A percentile compares a stretch with the other conserved stretches of the same genome.
phyloP scores from a whole-genome alignment of 352 stramenopile species.

The Aphanomyces invadans region DNA sequence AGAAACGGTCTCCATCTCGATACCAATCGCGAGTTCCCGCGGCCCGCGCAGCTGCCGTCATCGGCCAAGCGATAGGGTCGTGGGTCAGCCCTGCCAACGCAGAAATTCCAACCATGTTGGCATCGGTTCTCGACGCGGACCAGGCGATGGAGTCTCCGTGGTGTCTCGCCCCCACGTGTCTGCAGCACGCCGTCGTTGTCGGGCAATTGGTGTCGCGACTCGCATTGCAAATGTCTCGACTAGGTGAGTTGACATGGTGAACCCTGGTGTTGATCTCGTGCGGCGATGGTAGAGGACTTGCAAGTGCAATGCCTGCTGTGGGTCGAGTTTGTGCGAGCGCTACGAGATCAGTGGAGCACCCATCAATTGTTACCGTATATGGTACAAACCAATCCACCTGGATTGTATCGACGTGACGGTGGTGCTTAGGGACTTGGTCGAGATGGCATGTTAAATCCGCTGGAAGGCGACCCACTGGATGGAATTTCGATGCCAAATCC shows the following conservation, averaged over 20 bases:
- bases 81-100: neutral
- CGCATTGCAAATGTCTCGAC: conserved; percentile 52
- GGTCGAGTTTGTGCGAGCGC: conserved; percentile 74
- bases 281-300: conserved; percentile 45
- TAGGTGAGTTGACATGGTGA: conserved; percentile 48
- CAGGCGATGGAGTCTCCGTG: neutral
- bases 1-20: conserved; percentile 8
- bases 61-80: conserved; percentile 60
- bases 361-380: conserved; percentile 62
- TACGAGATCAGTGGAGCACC: conserved; percentile 62
- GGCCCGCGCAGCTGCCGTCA: conserved; percentile 57
- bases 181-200: conserved; percentile 44
- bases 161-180: neutral
- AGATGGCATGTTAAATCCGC: conserved; percentile 30
- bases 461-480: conserved; percentile 39
- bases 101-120: neutral
- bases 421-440: neutral
- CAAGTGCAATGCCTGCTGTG: conserved; percentile 71
- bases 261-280: too few relatives aligned
- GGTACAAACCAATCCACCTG: too few relatives aligned
- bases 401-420: too few relatives aligned
- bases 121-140: neutral
- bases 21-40: conserved; percentile 48
- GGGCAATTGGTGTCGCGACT: conserved; percentile 64
- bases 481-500: conserved; percentile 40